Evolutionary conservation across 176 grass and related monocot genomes (phyloP).

Genomic region (Ananas comosus): DNA sequence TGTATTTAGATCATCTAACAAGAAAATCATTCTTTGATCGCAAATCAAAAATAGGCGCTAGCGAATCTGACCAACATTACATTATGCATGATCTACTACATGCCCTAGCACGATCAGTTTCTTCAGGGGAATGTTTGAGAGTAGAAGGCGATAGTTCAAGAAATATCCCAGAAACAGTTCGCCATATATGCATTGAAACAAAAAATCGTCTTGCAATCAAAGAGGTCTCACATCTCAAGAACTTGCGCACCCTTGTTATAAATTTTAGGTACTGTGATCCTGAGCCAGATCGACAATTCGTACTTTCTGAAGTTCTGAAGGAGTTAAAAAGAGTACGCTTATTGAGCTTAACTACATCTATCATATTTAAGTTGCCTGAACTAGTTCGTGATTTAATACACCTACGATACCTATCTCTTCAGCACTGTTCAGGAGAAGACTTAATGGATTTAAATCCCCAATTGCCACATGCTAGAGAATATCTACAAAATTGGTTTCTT

Average conservation of each 20-base stretch:
- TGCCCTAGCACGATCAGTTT: slow-evolving; percentile 17
- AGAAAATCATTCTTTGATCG: slow-evolving; percentile 20
- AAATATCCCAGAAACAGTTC: neutral
- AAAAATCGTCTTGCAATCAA: neutral
- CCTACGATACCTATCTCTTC: neutral
- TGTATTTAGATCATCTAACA: slow-evolving; percentile 3
- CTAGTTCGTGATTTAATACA: neutral
- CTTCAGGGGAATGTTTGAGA: slow-evolving; percentile 22
- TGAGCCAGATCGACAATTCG: neutral
- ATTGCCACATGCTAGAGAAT: neutral
- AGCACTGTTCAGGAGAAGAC: neutral
- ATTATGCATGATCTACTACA: slow-evolving; percentile 23
- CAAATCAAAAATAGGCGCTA: neutral
- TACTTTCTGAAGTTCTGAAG: neutral
- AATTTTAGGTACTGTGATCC: neutral
- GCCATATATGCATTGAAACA: neutral
- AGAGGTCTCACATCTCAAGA: neutral
- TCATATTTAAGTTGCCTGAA: neutral
- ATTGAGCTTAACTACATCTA: neutral
- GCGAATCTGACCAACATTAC: neutral
- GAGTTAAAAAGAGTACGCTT: neutral
- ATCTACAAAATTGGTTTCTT: neutral
- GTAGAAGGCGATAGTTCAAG: neutral
- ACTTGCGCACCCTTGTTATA: neutral
- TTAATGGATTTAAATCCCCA: too few species aligned